Base-by-base conservation (phyloP, 352 stramenopile species). In the Pythium vanterpoolii region DNA sequence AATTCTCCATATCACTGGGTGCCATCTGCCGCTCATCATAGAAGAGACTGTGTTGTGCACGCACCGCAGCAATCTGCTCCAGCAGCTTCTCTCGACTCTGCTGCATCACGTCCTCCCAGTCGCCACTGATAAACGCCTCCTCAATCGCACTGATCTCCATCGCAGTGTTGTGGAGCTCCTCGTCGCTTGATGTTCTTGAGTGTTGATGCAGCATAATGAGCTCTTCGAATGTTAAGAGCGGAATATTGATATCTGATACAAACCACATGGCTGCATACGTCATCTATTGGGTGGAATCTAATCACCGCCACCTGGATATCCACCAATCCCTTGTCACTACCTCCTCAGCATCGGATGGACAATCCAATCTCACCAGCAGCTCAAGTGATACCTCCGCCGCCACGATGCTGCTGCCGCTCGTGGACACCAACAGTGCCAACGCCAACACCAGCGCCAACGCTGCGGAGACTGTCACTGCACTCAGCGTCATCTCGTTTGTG, bases 91-190 rank as follows among this genome's bases (percentile, higher is more conserved):
- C 59, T 24, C 42, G 44, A 43, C 80, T 90, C 42, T 86, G 67
- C 18, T 55, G 55, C 14, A 90, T 76, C 55, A 77, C 81, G 16
- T 66, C 53, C 26, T 49, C 69, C 76, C 73, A 90, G 44, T 91
- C 79, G 48, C 75, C 76, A 36, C 75, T 70, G 45, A 90, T 62
- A 39, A 87, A 74, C 11, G 67, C 64, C 50, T 89, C 78, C 56
- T 90, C 81, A 10, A 82, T 62, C 14, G 71, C 73, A 19, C 68
- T 55, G 13, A 74, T 64, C 45, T 69, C 55, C 69, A 77, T 74
- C 30, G 18, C 27, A 3, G 18, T 21, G 1, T 31, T 16, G 28
- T 28, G 26, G 34, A 36, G 42, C 19, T 54, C 23, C 14, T 38
- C 24, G 26, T 50, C 44, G 23, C 47, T 64, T 64, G 56, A 36